Percentiles rank a stretch among this genome's conserved stretches.
These are phyloP conservation scores for Calocera cornea DNA, from an alignment of 768 basidiomycete species.

Conservation along the genomic window DNA sequence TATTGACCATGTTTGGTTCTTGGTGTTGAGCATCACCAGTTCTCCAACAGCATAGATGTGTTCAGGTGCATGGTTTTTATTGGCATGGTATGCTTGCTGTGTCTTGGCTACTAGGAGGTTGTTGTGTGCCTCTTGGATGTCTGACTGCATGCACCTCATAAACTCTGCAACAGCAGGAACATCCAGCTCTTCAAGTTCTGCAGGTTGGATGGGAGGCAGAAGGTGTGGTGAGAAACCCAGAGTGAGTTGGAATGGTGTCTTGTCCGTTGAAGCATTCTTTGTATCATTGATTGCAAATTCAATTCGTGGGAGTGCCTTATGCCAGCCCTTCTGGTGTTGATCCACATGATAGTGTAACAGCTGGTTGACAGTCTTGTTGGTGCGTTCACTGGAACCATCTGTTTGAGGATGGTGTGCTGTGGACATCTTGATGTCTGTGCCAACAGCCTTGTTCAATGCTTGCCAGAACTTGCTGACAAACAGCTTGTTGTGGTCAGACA, in stretches of 20 bases:
- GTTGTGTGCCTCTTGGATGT: too few relatives aligned
- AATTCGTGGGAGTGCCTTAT: neutral
- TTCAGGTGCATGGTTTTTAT: slow-evolving; percentile 18
- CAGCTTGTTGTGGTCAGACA: slow-evolving; percentile 24
- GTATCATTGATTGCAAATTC: slow-evolving; percentile 10
- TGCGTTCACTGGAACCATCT: slow-evolving; percentile 25
- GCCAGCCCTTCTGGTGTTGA: slow-evolving; percentile 9
- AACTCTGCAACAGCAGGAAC: too few relatives aligned
- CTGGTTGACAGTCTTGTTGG: slow-evolving; percentile 12
- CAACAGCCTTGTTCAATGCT: slow-evolving; percentile 18
- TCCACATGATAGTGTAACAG: slow-evolving; percentile 9
- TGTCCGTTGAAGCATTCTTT: neutral
- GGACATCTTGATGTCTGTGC: slow-evolving; percentile 23
- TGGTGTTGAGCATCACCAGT: slow-evolving; percentile 27
- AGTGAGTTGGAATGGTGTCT: slow-evolving; percentile 5
- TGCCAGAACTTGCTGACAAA: slow-evolving; percentile 29
- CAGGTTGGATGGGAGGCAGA: too few relatives aligned
- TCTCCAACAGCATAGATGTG: slow-evolving; percentile 23
- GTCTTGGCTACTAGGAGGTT: slow-evolving; percentile 10
- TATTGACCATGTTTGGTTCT: slow-evolving; percentile 21
- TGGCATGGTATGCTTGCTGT: slow-evolving; percentile 20
- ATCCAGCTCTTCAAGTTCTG: too few relatives aligned
- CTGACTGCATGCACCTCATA: too few relatives aligned
- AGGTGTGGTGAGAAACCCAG: neutral
- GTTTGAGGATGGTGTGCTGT: slow-evolving; percentile 29